Evolutionary conservation across 495 filamentous ascomycete genomes (phyloP).

Genomic region (Penicillium roqueforti): DNA sequence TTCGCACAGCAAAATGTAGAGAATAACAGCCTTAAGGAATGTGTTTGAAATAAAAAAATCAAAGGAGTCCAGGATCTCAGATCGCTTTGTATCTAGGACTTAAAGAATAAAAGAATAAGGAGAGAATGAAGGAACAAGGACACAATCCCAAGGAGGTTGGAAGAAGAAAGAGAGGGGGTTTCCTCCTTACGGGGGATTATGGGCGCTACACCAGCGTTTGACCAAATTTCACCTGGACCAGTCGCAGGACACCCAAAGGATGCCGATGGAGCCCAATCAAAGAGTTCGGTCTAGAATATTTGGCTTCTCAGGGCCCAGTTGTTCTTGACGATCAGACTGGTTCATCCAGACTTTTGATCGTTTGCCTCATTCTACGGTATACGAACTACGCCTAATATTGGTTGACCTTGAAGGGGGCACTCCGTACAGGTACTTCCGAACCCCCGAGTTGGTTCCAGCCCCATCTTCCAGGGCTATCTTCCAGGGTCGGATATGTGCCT

Average conservation of each 20-base stretch:
- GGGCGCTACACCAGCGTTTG: conserved; percentile 12
- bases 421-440: not conserved
- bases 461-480: not conserved
- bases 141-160: conserved; percentile 12
- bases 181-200: conserved; percentile 14
- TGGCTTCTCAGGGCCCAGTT: not conserved
- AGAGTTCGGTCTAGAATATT: not conserved
- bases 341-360: conserved; percentile 9
- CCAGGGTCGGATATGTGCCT: conserved; percentile 1
- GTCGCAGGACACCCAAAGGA: not conserved
- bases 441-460: not conserved
- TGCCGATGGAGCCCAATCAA: not conserved
- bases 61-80: conserved; percentile 41
- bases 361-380: conserved; percentile 7
- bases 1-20: conserved; percentile 30
- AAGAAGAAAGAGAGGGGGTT: conserved; percentile 10
- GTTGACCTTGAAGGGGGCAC: not conserved
- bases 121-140: conserved; percentile 26
- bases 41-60: conserved; percentile 24
- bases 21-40: conserved; percentile 23
- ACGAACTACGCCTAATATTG: not conserved
- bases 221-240: not conserved
- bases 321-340: conserved; percentile 4
- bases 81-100: conserved; percentile 39
- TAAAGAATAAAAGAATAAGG: conserved; percentile 27